Conservation (phyloP, 2,329 filamentous ascomycete genomes). For the Gnomoniopsis sp. region DNA sequence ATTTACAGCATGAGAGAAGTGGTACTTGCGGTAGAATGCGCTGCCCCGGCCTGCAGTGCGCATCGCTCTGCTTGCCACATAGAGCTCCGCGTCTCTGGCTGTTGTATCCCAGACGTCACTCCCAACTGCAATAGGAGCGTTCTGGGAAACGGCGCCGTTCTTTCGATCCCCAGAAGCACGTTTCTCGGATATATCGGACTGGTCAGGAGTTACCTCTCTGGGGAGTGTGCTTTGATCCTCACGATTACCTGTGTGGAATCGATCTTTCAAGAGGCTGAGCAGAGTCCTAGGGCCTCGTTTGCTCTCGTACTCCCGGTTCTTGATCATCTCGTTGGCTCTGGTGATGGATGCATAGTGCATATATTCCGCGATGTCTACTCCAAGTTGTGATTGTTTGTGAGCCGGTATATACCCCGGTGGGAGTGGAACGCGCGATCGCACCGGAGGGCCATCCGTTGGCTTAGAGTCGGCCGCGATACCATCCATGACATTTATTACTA, state of each 20-base stretch:
- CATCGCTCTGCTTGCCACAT: neutral
- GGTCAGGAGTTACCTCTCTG: too few relatives aligned
- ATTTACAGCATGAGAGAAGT: too few relatives aligned
- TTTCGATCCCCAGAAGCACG: neutral
- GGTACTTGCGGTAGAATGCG: neutral
- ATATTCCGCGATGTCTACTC: neutral
- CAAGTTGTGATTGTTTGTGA: too few relatives aligned
- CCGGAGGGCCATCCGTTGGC: too few relatives aligned
- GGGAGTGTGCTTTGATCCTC: too few relatives aligned
- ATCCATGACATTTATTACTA: too few relatives aligned
- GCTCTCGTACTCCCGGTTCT: neutral
- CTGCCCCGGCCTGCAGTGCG: slow-evolving; percentile 1
- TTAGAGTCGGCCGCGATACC: too few relatives aligned
- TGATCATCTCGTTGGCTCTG: neutral
- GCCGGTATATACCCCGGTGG: too few relatives aligned
- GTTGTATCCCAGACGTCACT: neutral
- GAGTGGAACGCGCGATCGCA: too few relatives aligned
- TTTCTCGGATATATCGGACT: neutral
- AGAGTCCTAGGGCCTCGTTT: neutral
- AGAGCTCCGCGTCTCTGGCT: neutral
- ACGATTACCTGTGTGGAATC: neutral
- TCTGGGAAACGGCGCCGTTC: neutral
- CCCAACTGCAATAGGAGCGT: too few relatives aligned
- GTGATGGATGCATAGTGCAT: neutral
- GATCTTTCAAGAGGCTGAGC: neutral